A percentile compares a stretch with the other conserved stretches of the same genome.
Evolutionary conservation across 495 filamentous ascomycete species (phyloP).

Genomic region (Parathielavia appendiculata): DNA sequence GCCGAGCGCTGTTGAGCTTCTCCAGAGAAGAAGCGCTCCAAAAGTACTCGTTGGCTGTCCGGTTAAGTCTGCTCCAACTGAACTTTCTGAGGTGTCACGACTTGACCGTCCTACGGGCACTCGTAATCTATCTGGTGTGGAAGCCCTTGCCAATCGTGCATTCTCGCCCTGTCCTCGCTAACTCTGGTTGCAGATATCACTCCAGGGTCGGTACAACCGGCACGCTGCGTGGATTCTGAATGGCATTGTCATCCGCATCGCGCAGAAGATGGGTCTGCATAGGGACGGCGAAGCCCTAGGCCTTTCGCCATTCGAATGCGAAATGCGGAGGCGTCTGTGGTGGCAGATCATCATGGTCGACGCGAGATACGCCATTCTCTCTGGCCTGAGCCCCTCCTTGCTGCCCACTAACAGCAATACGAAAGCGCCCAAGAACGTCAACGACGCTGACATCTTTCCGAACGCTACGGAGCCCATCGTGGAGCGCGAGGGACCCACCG

Average conservation of each 20-base stretch:
- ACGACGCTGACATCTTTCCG: slow-evolving; percentile 56
- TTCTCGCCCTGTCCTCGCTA: slow-evolving; percentile 13
- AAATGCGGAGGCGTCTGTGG: slow-evolving; percentile 66
- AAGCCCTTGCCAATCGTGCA: background rate
- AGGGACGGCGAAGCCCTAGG: slow-evolving; percentile 63
- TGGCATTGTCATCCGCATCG: slow-evolving; percentile 58
- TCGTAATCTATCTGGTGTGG: slow-evolving; percentile 51
- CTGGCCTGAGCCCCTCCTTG: slow-evolving; percentile 57
- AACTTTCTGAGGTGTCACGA: slow-evolving; percentile 50
- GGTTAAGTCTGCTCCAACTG: slow-evolving; percentile 45
- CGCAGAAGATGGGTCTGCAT: slow-evolving; percentile 68
- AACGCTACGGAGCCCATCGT: slow-evolving; percentile 50
- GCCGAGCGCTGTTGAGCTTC: slow-evolving; percentile 43
- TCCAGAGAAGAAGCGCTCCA: slow-evolving; percentile 38
- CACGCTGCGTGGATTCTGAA: slow-evolving; percentile 49
- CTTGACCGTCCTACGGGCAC: slow-evolving; percentile 49
- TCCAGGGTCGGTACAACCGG: slow-evolving; percentile 48
- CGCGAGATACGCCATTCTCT: slow-evolving; percentile 50
- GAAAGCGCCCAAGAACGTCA: slow-evolving; percentile 48
- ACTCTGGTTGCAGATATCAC: slow-evolving; percentile 36
- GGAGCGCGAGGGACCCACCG: slow-evolving; percentile 54
- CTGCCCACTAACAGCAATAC: slow-evolving; percentile 46
- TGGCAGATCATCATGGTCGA: slow-evolving; percentile 70
- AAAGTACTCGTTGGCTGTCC: slow-evolving; percentile 40
- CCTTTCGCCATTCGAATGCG: slow-evolving; percentile 60